Evolutionary conservation across 176 grass and related monocot genomes (phyloP).

Genomic region (Carex cristatella): DNA sequence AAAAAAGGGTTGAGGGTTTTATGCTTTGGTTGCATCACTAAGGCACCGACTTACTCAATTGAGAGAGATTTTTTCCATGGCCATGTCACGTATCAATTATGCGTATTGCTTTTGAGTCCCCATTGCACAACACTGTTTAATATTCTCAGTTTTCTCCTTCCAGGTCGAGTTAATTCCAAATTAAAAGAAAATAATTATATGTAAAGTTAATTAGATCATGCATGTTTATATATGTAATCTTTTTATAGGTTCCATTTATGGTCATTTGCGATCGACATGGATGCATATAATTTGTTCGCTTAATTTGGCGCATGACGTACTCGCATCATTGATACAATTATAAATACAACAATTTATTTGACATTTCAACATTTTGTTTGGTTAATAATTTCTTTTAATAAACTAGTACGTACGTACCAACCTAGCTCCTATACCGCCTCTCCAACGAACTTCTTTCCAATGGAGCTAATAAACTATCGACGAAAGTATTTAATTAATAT

Average conservation of each 20-base stretch:
- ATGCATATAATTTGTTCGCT: neutral
- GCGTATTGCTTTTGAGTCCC: neutral
- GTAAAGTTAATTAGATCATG: neutral
- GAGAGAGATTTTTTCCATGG: neutral
- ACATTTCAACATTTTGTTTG: neutral
- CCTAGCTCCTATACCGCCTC: too few relatives aligned
- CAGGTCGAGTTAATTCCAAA: too few relatives aligned
- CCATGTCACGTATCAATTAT: slow-evolving; percentile 13
- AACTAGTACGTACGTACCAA: too few relatives aligned
- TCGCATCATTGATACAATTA: neutral
- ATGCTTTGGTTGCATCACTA: slow-evolving; percentile 33
- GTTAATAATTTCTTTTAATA: neutral
- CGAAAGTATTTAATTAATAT: too few relatives aligned
- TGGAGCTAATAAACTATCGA: too few relatives aligned
- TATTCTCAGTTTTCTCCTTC: neutral
- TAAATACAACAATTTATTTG: neutral
- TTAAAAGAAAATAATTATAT: neutral
- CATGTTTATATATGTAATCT: neutral
- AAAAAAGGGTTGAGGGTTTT: neutral
- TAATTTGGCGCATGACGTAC: neutral
- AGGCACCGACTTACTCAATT: slow-evolving; percentile 27
- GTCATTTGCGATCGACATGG: neutral
- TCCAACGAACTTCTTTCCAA: too few relatives aligned
- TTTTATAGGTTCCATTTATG: neutral
- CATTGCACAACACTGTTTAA: neutral